Evolutionary conservation across 2,329 filamentous ascomycete genomes (phyloP).

Genomic region (Aspergillus thermomutatus): DNA sequence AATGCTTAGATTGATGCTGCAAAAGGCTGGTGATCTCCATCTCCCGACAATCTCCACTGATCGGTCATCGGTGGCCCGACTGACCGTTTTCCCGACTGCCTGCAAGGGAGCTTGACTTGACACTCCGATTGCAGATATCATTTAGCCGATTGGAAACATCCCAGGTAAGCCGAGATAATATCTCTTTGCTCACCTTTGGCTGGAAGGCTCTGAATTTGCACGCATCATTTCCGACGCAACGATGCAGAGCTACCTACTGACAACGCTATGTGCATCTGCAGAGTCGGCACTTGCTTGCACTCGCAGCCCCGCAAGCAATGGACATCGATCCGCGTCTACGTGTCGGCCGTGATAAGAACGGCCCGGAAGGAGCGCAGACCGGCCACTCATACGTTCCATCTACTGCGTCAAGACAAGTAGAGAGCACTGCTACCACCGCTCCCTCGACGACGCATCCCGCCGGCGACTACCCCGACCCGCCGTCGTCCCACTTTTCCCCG

Average conservation of each 20-base stretch:
- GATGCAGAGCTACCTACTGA: neutral
- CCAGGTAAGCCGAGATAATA: neutral
- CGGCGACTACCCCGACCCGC: constrained; percentile 27
- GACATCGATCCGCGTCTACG: constrained; percentile 35
- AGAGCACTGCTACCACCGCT: constrained; percentile 2
- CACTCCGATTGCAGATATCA: neutral
- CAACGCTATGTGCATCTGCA: neutral
- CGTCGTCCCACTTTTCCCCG: constrained; percentile 17
- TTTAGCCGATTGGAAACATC: neutral
- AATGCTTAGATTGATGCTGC: neutral
- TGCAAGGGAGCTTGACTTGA: neutral
- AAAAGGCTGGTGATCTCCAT: neutral
- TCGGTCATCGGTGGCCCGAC: constrained; percentile 6
- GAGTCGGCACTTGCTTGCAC: neutral
- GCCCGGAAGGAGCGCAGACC: constrained; percentile 6
- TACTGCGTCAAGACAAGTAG: constrained; percentile 7
- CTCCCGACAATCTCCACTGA: neutral
- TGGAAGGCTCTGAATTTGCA: neutral
- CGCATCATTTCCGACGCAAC: neutral
- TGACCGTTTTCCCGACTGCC: constrained; percentile 4
- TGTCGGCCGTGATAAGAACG: constrained; percentile 14
- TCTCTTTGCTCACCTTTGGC: neutral
- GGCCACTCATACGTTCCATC: constrained; percentile 7
- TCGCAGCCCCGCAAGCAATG: constrained; percentile 16
- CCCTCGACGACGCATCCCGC: constrained; percentile 8